Base-by-base conservation (phyloP, 2,329 filamentous ascomycete genomes). In the Calonectria leucothoes region DNA sequence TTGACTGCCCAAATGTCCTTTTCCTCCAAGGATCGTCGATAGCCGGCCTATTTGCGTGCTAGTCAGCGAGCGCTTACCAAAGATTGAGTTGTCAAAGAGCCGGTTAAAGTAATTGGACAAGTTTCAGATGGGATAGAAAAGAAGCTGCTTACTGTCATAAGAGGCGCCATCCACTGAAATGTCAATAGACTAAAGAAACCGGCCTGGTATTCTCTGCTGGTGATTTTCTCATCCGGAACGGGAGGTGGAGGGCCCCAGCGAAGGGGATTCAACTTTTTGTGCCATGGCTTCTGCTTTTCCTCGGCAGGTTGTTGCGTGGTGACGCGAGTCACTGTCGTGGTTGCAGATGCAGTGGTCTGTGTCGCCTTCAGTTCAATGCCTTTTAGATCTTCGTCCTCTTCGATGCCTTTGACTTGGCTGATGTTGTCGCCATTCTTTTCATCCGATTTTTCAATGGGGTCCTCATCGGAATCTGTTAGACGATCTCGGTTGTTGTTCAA, bases 1-100 rank as follows among this genome's bases (percentile, higher is more conserved):
- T 98, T 98, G 78, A 98, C 94, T 1, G 89, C 86, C 93, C 95
- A 98, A 71, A 99, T 92, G 82, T 99, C 97, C 77, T 94, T 94
- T 69, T 93, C 86, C 80, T 98, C 93, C 2, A 99, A 89, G 2
- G 93, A 91, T 17, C 97, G 93, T 81, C 95, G 93, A 84, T 98
- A 98, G 42, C 97, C 97, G 48, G 92, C 91, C 92, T 95, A 77
- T 29, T 67, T 61, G 35, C 23, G 35, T 20, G 23, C 55, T 29
- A 61, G 55, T 61, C 23, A 61, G 55, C 55, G 35, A 35, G 33
- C n/a, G 55, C 55, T 61, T 61, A 39, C 55, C 55, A 61, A 61
- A 61, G 23, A 27, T 61, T 39, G 23, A 35, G 55, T 61, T 61
- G 55, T 23, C 35, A 72, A 57, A 67, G 61, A 48, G 35, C 69